Percentiles rank a stretch among this genome's conserved stretches.
These are phyloP conservation scores for Xylaria castorea DNA, from an alignment of 495 filamentous ascomycete genomes.

Conservation along the genomic window DNA sequence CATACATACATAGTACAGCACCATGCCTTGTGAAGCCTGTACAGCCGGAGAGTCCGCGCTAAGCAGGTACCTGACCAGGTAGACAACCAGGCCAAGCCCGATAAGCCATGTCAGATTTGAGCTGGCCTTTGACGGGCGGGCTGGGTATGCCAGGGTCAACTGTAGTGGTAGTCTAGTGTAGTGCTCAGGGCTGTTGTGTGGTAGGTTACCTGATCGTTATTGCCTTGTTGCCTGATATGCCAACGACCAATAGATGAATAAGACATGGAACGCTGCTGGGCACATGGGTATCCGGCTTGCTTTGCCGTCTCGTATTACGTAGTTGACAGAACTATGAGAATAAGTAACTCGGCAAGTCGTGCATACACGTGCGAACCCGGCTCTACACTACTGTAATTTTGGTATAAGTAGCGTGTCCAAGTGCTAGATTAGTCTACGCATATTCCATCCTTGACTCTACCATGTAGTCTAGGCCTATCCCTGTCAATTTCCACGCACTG, in stretches of 20 bases:
- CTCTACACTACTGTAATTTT: background rate
- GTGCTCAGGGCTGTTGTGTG: background rate
- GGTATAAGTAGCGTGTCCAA: background rate
- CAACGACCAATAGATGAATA: background rate
- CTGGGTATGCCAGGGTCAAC: background rate
- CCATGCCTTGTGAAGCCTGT: constrained; percentile 1
- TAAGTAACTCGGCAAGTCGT: background rate
- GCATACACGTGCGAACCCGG: background rate
- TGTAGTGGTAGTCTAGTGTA: background rate
- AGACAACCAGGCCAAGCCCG: constrained; percentile 13
- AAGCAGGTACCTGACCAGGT: background rate
- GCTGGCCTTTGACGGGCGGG: constrained; percentile 3
- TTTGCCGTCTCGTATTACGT: constrained; percentile 21
- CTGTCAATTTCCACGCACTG: background rate
- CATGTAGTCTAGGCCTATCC: background rate
- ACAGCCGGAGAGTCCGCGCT: constrained; percentile 11
- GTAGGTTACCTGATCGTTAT: background rate
- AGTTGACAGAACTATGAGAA: background rate
- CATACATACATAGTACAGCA: background rate
- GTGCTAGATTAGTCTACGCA: background rate
- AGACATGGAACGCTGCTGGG: background rate
- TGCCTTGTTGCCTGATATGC: constrained; percentile 18
- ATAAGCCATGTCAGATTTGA: constrained; percentile 2
- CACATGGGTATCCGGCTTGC: constrained; percentile 17
- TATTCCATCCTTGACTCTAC: background rate